Percentiles rank a stretch among this genome's conserved stretches.
phyloP scores from a whole-genome alignment of 139 green algal species.

The Chlorella sorokiniana region DNA sequence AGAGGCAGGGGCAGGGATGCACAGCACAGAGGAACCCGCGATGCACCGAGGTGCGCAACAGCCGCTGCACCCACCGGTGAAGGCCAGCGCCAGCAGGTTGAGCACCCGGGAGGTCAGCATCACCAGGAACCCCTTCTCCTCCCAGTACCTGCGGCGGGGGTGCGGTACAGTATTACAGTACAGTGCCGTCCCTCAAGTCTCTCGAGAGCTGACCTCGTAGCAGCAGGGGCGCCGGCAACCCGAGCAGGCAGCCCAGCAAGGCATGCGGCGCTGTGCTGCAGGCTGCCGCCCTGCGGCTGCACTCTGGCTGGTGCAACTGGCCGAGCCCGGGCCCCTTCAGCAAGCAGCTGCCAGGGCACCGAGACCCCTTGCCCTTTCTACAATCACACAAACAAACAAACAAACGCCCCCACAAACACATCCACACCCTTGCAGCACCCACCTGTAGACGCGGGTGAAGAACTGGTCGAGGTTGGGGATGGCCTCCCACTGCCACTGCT shows the following conservation, averaged over 20 bases:
- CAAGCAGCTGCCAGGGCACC: too few species aligned
- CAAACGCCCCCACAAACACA: background rate
- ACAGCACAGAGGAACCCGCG: too few species aligned
- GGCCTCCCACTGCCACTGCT: conserved; percentile 65
- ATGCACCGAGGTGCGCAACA: too few species aligned
- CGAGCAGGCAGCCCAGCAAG: too few species aligned
- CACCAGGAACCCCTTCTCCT: conserved; percentile 73
- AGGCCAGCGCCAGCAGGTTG: conserved; percentile 88
- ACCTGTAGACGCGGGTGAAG: conserved; percentile 82
- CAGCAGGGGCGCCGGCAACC: too few species aligned
- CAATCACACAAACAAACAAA: background rate
- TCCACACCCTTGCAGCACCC: background rate
- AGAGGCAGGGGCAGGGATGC: too few species aligned
- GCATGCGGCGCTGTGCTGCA: background rate
- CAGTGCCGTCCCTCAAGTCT: too few species aligned
- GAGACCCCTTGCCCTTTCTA: background rate
- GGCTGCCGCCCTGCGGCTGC: background rate
- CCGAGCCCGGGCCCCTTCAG: too few species aligned
- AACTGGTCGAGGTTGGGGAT: conserved; percentile 86
- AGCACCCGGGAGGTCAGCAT: conserved; percentile 73
- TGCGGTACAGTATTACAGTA: background rate
- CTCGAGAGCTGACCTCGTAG: too few species aligned
- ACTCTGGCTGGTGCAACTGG: background rate
- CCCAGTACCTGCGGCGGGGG: conserved; percentile 73
- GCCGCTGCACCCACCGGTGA: conserved; percentile 69